A percentile compares a stretch with the other conserved stretches of the same genome.
These are phyloP conservation scores for Cunninghamia lanceolata DNA, from an alignment of 75 land plant genomes.

Conservation along the genomic window DNA sequence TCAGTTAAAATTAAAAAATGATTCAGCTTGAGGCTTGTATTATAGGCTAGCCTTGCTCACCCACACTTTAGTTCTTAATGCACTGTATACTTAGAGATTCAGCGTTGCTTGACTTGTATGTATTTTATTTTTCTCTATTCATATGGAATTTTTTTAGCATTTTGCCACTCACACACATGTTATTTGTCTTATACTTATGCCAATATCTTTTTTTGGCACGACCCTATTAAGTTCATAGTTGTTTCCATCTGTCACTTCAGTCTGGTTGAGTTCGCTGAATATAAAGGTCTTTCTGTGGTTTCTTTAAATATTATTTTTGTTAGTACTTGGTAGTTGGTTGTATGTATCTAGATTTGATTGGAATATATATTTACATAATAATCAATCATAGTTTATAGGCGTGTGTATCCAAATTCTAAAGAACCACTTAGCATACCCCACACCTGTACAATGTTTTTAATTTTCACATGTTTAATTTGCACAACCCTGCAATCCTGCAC, in stretches of 20 bases:
- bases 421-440: not conserved
- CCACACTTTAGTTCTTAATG: not conserved
- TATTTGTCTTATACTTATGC: not conserved
- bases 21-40: not conserved
- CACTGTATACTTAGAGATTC: not conserved
- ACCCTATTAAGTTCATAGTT: not conserved
- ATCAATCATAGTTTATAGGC: not conserved
- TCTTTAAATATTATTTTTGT: not conserved
- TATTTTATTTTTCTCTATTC: not conserved
- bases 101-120: not conserved
- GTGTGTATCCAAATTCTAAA: not conserved
- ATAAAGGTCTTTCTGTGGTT: too few species aligned
- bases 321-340: not conserved
- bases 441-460: not conserved
- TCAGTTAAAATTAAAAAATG: not conserved
- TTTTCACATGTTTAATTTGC: not conserved
- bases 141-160: not conserved
- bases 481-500: too few species aligned
- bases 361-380: not conserved
- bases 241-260: not conserved
- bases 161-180: not conserved
- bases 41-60: not conserved
- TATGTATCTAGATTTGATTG: not conserved
- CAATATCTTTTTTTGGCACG: too few species aligned
- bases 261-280: not conserved